Percentiles rank a stretch among this genome's conserved stretches.
Evolutionary conservation across 495 filamentous ascomycete genomes (phyloP).

Genomic region (Poronia punctata): DNA sequence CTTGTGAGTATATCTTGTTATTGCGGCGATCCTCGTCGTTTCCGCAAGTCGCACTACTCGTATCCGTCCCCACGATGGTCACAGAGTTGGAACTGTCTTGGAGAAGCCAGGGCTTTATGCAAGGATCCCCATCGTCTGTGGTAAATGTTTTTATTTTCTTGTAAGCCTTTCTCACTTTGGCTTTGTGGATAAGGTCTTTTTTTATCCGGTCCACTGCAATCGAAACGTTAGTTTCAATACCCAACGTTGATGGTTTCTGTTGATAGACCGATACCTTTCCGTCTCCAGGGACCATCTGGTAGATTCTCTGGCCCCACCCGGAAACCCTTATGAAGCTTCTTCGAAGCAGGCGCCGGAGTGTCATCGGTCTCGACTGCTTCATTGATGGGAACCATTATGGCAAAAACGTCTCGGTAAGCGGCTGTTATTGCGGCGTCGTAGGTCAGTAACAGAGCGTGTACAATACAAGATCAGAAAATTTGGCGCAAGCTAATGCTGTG

Average conservation of each 20-base stretch:
- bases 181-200: conserved; percentile 79
- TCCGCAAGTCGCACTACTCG: not conserved
- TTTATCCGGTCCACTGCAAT: conserved; percentile 85
- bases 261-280: conserved; percentile 71
- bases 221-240: conserved; percentile 8
- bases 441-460: not conserved
- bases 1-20: not conserved
- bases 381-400: conserved; percentile 47
- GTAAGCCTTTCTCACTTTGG: conserved; percentile 90
- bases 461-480: too few species aligned
- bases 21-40: conserved; percentile 2
- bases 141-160: conserved; percentile 88
- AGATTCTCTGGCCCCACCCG: conserved; percentile 85
- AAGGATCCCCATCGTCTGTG: conserved; percentile 45
- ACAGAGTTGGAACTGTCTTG: not conserved
- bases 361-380: conserved; percentile 51
- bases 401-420: too few species aligned
- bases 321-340: conserved; percentile 48
- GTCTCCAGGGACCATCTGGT: conserved; percentile 83
- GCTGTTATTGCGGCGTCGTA: not conserved
- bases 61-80: conserved; percentile 4
- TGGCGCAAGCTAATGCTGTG: too few species aligned
- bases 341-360: conserved; percentile 27
- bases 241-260: not conserved
- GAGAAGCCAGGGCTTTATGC: conserved; percentile 8